Base-by-base conservation (phyloP, 768 basidiomycete genomes). In the Kwoniella dejecticola region DNA sequence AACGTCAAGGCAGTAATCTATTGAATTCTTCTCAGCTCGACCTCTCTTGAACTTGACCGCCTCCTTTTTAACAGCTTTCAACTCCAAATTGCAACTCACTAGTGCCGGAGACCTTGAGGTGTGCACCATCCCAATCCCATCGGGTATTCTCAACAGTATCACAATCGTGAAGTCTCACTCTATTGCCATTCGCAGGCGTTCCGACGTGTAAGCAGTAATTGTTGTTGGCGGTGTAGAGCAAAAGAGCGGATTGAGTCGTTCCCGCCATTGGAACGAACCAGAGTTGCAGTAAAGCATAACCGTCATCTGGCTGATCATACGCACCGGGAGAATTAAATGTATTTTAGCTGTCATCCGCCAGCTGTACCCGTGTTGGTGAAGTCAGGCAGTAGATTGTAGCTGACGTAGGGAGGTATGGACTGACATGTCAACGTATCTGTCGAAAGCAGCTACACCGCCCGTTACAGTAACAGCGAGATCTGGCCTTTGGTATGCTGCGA, bases 171-270 rank as follows among this genome's bases (percentile, higher is more conserved):
- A 58, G 15, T 1, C 6, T 49, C 1, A 47, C n/a, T 23, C 33
- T 45, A 24, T 6, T 21, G 13, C 46, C 33, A 44, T 58, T 49
- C 15, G 45, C n/a, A 30, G 57, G 57, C 7, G 45, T 50, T 19
- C 60, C 60, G n/a, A 52, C 60, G 30, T 62, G 33, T 19, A 62
- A 53, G 31, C 60, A 62, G 19, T 55, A 55, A 29, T 54, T 46
- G 29, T 53, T 62, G 26, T 53, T 49, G 8, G 41, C 57, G 17
- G 48, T 50, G 21, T 50, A 50, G 30, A 50, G 48, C 5, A 50
- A 21, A n/a, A 50, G 29, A 0, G 19, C 48, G 19, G 48, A 50
- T 6, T 50, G 30, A 2, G 30, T 31, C 0, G 48, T 31, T 2
- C 48, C 48, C 3, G 30, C 12, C 0, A n/a, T 15, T 15, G 48